Percentiles rank a stretch among this genome's conserved stretches.
Evolutionary conservation across 768 basidiomycete species (phyloP).

Genomic region (Cystoderma amianthinum): DNA sequence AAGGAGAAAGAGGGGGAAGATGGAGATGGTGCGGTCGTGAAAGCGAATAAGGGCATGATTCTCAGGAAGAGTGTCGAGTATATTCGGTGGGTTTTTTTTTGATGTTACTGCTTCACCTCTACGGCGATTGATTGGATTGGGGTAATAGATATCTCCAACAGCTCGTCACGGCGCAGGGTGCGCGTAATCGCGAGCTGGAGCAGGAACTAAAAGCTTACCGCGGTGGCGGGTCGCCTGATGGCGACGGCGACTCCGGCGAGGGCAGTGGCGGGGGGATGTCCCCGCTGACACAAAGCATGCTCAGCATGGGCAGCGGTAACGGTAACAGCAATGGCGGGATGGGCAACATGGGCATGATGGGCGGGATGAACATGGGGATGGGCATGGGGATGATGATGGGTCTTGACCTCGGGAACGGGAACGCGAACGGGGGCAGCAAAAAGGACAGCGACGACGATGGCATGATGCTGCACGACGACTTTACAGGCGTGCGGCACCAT

Average conservation of each 20-base stretch:
- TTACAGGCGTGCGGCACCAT: background rate
- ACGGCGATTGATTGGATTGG: no score
- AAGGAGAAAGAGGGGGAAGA: slow-evolving; percentile 13
- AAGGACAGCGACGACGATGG: slow-evolving; percentile 7
- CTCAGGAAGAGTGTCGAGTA: slow-evolving; percentile 78
- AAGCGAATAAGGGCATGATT: slow-evolving; percentile 95
- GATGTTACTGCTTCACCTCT: slow-evolving; percentile 1
- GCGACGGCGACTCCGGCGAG: background rate
- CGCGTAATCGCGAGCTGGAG: slow-evolving; percentile 74
- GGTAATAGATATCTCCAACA: slow-evolving; percentile 77
- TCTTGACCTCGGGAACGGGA: background rate
- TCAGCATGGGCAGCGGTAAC: background rate
- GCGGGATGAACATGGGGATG: slow-evolving; percentile 7
- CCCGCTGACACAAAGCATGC: slow-evolving; percentile 4
- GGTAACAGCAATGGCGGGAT: slow-evolving; percentile 3
- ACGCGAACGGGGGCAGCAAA: background rate
- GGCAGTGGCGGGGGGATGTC: slow-evolving; percentile 2
- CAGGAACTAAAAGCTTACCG: slow-evolving; percentile 51
- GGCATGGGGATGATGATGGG: slow-evolving; percentile 3
- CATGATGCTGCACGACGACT: slow-evolving; percentile 16
- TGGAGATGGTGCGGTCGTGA: slow-evolving; percentile 46
- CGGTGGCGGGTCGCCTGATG: slow-evolving; percentile 1
- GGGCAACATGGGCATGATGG: slow-evolving; percentile 2
- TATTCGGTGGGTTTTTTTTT: slow-evolving; percentile 37
- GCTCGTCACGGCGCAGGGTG: slow-evolving; percentile 74